These are phyloP conservation scores for Cryptomeria japonica DNA, from an alignment of 75 land plant genomes.

Conservation along the genomic window DNA sequence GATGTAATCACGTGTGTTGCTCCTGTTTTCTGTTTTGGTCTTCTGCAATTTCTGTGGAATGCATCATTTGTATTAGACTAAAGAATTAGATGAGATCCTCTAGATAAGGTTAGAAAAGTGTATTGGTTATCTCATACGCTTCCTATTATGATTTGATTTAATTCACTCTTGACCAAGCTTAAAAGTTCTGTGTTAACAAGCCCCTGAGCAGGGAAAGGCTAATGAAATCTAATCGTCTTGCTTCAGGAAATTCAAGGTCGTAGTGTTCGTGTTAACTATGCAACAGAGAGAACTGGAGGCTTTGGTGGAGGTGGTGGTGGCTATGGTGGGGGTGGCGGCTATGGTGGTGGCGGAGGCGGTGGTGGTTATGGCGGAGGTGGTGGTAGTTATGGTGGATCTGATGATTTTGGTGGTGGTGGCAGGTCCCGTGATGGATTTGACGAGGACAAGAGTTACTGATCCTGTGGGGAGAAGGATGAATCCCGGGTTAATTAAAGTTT, in stretches of 20 bases:
- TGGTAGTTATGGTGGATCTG: conserved; percentile 8
- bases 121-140: background rate
- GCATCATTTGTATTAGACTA: background rate
- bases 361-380: conserved; percentile 3
- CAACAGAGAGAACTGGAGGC: conserved; percentile 29
- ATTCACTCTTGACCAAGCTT: background rate
- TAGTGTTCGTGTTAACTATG: conserved; percentile 35
- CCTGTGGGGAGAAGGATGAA: background rate
- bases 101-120: background rate
- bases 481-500: background rate
- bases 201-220: background rate
- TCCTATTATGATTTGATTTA: background rate
- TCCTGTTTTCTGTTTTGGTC: background rate
- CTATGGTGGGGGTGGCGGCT: conserved; percentile 15
- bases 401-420: background rate
- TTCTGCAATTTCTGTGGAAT: background rate
- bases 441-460: background rate
- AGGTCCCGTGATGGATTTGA: background rate
- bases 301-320: conserved; percentile 9
- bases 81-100: background rate
- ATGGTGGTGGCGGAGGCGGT: conserved; percentile 28
- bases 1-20: background rate
- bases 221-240: background rate
- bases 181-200: background rate
- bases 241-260: conserved; percentile 46